phyloP scores from a whole-genome alignment of 2,329 filamentous ascomycete species.

The Colletotrichum orchidophilum region DNA sequence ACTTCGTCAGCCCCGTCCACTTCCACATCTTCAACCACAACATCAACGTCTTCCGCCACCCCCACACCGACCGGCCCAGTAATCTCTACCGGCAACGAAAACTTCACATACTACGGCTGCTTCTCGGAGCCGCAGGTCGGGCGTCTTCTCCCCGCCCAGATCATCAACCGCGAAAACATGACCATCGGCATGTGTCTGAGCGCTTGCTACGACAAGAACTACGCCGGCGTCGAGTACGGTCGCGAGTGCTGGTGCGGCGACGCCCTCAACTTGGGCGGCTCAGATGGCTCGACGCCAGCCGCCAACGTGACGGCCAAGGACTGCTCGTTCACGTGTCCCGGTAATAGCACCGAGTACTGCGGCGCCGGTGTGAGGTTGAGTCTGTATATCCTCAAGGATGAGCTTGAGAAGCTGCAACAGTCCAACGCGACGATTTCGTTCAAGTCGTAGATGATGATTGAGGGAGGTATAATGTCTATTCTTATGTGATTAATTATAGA shows the following conservation, averaged over 20 bases:
- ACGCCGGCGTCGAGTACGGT: slow-evolving; percentile 36
- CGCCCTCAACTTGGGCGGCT: slow-evolving; percentile 38
- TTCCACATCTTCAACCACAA: neutral
- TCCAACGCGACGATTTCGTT: neutral
- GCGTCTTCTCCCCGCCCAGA: slow-evolving; percentile 42
- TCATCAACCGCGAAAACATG: slow-evolving; percentile 41
- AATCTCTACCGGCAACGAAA: slow-evolving; percentile 45
- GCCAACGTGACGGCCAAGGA: slow-evolving; percentile 28
- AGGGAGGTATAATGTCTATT: neutral
- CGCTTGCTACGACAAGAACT: slow-evolving; percentile 33
- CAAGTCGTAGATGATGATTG: neutral
- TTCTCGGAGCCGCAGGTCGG: slow-evolving; percentile 45
- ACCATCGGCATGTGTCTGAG: slow-evolving; percentile 34
- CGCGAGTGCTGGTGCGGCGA: slow-evolving; percentile 38
- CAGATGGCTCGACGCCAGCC: slow-evolving; percentile 25
- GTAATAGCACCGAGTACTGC: slow-evolving; percentile 31
- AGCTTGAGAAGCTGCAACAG: slow-evolving; percentile 1
- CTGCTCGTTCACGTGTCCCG: slow-evolving; percentile 33
- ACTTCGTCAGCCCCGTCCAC: neutral
- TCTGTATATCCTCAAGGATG: slow-evolving; percentile 40
- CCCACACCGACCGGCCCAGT: slow-evolving; percentile 39
- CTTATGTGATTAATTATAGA: neutral
- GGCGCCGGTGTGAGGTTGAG: slow-evolving; percentile 41
- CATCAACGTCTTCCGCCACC: slow-evolving; percentile 12
- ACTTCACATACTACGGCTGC: slow-evolving; percentile 50